Evolutionary conservation across 176 grass and related monocot genomes (phyloP).

Genomic region (Phoenix dactylifera): DNA sequence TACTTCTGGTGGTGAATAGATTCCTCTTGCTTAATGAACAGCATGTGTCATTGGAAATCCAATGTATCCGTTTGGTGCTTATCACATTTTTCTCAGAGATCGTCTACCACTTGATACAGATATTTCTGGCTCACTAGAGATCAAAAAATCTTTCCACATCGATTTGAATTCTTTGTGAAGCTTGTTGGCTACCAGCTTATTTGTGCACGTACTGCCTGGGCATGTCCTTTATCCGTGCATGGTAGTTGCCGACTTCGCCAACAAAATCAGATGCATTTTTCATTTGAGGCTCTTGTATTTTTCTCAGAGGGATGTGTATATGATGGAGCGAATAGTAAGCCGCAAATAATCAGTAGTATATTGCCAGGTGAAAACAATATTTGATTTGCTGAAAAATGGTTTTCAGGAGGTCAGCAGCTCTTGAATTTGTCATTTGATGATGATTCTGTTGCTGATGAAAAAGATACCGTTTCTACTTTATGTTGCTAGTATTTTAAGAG

Average conservation of each 20-base stretch:
- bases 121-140: slow-evolving; percentile 93
- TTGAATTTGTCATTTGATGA: slow-evolving; percentile 89
- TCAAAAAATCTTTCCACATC: slow-evolving; percentile 89
- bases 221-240: slow-evolving; percentile 85
- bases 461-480: slow-evolving; percentile 93
- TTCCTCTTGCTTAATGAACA: too few species aligned
- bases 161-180: slow-evolving; percentile 97
- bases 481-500: slow-evolving; percentile 66
- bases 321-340: too few species aligned
- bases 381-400: slow-evolving; percentile 84
- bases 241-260: slow-evolving; percentile 81
- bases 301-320: too few species aligned
- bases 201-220: slow-evolving; percentile 92
- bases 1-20: too few species aligned
- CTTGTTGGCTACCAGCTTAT: slow-evolving; percentile 91
- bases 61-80: too few species aligned
- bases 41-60: too few species aligned
- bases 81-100: too few species aligned
- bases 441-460: slow-evolving; percentile 89
- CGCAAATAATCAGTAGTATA: background rate
- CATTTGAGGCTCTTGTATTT: background rate
- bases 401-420: slow-evolving; percentile 85
- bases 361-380: slow-evolving; percentile 98
- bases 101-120: slow-evolving; percentile 45
- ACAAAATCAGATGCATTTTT: slow-evolving; percentile 65